phyloP scores from a whole-genome alignment of 495 filamentous ascomycete species.

The Penicillium macrosclerotiorum region DNA sequence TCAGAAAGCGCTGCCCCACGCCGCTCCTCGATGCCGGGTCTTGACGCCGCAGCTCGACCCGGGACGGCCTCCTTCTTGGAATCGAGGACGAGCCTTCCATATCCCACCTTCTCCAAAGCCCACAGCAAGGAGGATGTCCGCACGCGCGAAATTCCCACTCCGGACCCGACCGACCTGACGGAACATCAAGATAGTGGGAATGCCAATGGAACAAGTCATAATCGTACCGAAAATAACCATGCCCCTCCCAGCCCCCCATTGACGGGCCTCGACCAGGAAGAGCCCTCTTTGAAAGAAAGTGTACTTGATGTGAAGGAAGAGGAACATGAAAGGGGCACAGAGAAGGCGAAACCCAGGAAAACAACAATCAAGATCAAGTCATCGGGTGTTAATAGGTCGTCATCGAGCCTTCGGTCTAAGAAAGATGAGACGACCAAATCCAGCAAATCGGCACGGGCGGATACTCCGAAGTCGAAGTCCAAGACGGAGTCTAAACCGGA shows the following conservation, averaged over 20 bases:
- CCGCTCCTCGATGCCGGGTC: slow-evolving; percentile 51
- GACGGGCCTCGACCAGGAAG: slow-evolving; percentile 52
- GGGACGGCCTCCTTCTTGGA: slow-evolving; percentile 46
- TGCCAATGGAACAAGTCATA: slow-evolving; percentile 24
- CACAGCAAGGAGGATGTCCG: slow-evolving; percentile 82
- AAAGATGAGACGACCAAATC: slow-evolving; percentile 38
- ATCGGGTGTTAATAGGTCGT: slow-evolving; percentile 42
- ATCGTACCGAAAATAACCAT: slow-evolving; percentile 30
- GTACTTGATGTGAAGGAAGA: slow-evolving; percentile 39
- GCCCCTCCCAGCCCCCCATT: slow-evolving; percentile 64
- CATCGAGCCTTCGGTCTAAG: slow-evolving; percentile 42
- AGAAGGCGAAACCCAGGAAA: slow-evolving; percentile 38
- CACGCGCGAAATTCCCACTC: slow-evolving; percentile 68
- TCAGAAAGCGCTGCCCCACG: slow-evolving; percentile 31
- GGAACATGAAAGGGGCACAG: slow-evolving; percentile 31
- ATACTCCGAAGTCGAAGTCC: slow-evolving; percentile 43
- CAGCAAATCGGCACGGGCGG: slow-evolving; percentile 37
- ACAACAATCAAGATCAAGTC: slow-evolving; percentile 38
- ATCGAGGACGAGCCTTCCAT: slow-evolving; percentile 65
- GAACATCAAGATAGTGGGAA: slow-evolving; percentile 40
- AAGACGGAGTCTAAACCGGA: slow-evolving; percentile 29
- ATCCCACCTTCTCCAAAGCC: slow-evolving; percentile 83
- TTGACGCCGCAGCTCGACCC: slow-evolving; percentile 38
- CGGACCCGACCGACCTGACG: slow-evolving; percentile 75
- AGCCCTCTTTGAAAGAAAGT: slow-evolving; percentile 48